Base-by-base conservation (phyloP, 306 rosid species). In the Cyclanthera cordifolia region DNA sequence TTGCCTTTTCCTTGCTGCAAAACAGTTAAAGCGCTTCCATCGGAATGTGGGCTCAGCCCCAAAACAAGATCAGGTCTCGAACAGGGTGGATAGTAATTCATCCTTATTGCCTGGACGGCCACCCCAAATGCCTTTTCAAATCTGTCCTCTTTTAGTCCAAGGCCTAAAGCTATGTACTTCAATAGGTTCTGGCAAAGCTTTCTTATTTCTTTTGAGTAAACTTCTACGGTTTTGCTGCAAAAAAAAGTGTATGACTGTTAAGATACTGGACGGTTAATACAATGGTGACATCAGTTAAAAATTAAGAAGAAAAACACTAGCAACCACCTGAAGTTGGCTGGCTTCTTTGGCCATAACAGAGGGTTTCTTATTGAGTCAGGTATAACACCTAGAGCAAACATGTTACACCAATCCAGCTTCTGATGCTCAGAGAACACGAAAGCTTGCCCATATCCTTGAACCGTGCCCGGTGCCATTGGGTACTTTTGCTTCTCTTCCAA, bases 41-140 rank as follows among this genome's bases (percentile, higher is more conserved):
- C 99, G 41, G 99, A 94, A 81, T 94, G 97, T 24, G 99, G 96
- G 67, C 99, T 94, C 48, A 94, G 84, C 17, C 99, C 99, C 73
- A 94, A 77, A 66, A 88, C 99, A 81, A 94, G 97, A 82, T 94
- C 99, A 60, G 99, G 99, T 63, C 97, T 88, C 3, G 96, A 76
- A 73, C 99, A 94, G 53, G 95, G 79, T n/a, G 99, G 97, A 57
- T 94, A 94, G 79, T 90, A 90, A 39, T 94, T 94, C 96, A 88
- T 86, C 83, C 99, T 88, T 76, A 90, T 67, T 60, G 99, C 99
- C 81, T 94, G 99, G 41, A 94, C 97, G 43, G 88, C 85, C 82
- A 24, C 84, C 54, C 89, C 97, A 82, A 94, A 90, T 88, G 86
- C 80, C 70, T 85, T 74, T 52, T 82, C 82, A 75, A 94, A 84